A percentile compares a stretch with the other conserved stretches of the same genome.
Evolutionary conservation across 352 stramenopile genomes (phyloP).

Genomic region (Blastocystis sp.): DNA sequence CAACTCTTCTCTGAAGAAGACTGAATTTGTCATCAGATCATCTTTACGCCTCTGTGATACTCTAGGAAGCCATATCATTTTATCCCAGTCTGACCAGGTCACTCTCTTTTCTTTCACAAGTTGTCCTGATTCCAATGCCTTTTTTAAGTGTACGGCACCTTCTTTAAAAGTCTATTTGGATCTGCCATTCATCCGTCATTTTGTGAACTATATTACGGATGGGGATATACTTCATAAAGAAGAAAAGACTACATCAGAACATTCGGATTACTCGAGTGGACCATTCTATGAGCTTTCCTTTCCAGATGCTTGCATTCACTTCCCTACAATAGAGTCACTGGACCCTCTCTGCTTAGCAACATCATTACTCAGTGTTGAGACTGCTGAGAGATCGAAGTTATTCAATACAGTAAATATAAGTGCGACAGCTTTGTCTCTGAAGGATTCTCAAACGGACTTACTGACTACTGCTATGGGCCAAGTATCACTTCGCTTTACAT

Average conservation of each 20-base stretch:
- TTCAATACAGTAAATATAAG: not conserved
- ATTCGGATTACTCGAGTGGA: not conserved
- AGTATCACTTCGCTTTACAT: not conserved
- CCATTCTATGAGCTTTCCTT: not conserved
- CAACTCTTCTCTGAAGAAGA: not conserved
- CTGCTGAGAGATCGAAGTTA: not conserved
- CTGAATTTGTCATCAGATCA: not conserved
- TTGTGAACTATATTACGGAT: not conserved
- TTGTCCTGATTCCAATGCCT: not conserved
- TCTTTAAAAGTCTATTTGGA: not conserved
- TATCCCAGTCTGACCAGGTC: not conserved
- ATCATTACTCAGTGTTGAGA: not conserved
- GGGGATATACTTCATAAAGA: not conserved
- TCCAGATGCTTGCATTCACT: not conserved
- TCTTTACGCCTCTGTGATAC: not conserved
- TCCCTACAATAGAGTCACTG: not conserved
- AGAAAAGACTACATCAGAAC: not conserved
- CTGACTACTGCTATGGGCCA: not conserved
- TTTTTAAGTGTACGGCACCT: not conserved
- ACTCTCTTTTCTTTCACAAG: not conserved
- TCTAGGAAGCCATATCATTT: not conserved
- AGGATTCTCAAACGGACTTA: not conserved
- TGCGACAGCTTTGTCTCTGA: not conserved
- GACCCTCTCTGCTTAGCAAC: not conserved
- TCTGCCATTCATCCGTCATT: not conserved